Conservation (phyloP, 139 green algal genomes). For the Mychonastes homosphaera region DNA sequence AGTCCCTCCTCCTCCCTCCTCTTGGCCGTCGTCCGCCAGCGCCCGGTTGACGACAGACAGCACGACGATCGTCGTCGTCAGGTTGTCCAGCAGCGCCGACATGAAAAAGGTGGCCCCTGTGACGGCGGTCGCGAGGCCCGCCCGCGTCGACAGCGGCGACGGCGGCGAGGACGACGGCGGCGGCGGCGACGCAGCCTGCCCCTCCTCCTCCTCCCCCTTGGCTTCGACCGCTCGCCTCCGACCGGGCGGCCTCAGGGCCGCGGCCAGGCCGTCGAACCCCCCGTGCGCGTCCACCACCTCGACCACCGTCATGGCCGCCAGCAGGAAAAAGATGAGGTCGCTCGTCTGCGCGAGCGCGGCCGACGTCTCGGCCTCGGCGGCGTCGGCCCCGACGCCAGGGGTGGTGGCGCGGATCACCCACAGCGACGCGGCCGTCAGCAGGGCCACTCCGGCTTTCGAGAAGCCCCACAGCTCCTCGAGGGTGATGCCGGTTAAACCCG, state of each 20-base stretch:
- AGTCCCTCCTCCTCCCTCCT: not conserved
- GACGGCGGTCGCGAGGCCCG: constrained; percentile 28
- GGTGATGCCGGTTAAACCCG: constrained; percentile 45
- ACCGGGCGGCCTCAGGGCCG: too few species aligned
- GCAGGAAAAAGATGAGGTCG: constrained; percentile 63
- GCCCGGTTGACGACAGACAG: constrained; percentile 39
- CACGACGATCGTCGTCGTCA: constrained; percentile 71
- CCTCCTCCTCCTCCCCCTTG: too few species aligned
- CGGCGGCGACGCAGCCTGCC: too few species aligned
- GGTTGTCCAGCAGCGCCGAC: constrained; percentile 57
- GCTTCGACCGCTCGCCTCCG: too few species aligned
- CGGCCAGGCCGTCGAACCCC: too few species aligned
- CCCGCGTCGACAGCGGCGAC: not conserved
- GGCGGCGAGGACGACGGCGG: not conserved
- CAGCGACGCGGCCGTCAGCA: constrained; percentile 59
- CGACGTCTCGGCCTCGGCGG: constrained; percentile 10
- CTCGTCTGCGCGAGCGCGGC: constrained; percentile 26
- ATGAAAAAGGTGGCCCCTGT: constrained; percentile 48
- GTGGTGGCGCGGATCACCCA: constrained; percentile 46
- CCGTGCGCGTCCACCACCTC: constrained; percentile 51
- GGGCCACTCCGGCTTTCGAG: constrained; percentile 52
- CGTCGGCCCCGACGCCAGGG: constrained; percentile 3
- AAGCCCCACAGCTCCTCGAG: constrained; percentile 59
- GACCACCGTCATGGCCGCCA: constrained; percentile 70
- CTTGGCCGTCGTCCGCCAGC: not conserved